phyloP scores from a whole-genome alignment of 192 early-diverging fungal species.

The Geosiphon pyriformis region DNA sequence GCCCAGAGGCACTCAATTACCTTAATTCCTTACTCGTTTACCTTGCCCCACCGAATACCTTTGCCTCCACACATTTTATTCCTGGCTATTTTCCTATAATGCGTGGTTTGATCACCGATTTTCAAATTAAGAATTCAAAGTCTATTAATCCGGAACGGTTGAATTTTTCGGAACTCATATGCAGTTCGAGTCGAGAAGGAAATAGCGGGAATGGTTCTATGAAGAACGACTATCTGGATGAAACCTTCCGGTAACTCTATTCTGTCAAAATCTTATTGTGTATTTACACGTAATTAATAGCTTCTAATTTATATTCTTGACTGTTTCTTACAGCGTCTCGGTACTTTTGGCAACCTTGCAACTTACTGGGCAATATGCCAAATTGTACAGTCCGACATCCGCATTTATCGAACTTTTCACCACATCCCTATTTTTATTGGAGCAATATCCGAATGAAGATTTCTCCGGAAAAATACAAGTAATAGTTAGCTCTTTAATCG shows the following conservation, averaged over 20 bases:
- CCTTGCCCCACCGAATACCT: slow-evolving; percentile 40
- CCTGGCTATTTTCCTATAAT: slow-evolving; percentile 44
- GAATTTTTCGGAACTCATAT: slow-evolving; percentile 33
- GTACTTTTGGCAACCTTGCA: slow-evolving; percentile 35
- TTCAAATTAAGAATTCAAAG: slow-evolving; percentile 34
- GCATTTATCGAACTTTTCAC: slow-evolving; percentile 59
- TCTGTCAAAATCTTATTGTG: not conserved
- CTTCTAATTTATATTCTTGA: slow-evolving; percentile 3
- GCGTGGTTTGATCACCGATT: slow-evolving; percentile 16
- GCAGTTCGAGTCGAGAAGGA: not conserved
- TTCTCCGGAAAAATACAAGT: slow-evolving; percentile 34
- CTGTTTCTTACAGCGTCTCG: slow-evolving; percentile 28
- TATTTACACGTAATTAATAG: not conserved
- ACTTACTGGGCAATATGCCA: slow-evolving; percentile 41
- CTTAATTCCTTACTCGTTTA: slow-evolving; percentile 37
- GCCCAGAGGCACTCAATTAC: slow-evolving; percentile 73
- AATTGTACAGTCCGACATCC: slow-evolving; percentile 52
- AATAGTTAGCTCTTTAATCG: no score
- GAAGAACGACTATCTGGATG: slow-evolving; percentile 11
- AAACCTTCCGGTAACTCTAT: not conserved
- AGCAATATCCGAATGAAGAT: slow-evolving; percentile 13
- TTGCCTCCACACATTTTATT: slow-evolving; percentile 20
- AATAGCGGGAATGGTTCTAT: not conserved
- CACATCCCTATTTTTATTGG: not conserved
- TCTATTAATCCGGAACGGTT: slow-evolving; percentile 25